A percentile compares a stretch with the other conserved stretches of the same genome.
phyloP scores from a whole-genome alignment of 495 filamentous ascomycete genomes.

The Podospora sp. region DNA sequence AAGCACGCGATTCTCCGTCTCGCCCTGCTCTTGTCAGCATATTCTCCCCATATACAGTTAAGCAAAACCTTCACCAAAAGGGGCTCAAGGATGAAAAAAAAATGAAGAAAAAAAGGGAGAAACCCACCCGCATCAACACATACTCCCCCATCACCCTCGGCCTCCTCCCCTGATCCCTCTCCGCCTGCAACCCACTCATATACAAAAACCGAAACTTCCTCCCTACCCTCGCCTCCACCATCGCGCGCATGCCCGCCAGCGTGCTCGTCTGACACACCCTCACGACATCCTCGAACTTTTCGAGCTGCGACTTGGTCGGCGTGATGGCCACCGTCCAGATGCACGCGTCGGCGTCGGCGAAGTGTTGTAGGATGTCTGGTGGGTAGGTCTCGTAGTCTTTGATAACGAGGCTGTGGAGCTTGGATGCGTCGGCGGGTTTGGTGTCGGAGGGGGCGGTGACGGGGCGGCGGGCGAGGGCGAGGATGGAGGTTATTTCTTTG shows the following conservation, averaged over 20 bases:
- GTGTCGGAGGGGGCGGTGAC: slow-evolving; percentile 13
- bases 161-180: slow-evolving; percentile 43
- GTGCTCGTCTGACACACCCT: slow-evolving; percentile 34
- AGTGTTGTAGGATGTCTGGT: slow-evolving; percentile 42
- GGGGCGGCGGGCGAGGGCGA: slow-evolving; percentile 45
- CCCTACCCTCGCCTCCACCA: slow-evolving; percentile 17
- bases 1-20: slow-evolving; percentile 47
- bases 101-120: background rate
- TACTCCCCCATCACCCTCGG: slow-evolving; percentile 44
- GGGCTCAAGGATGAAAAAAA: too few relatives aligned
- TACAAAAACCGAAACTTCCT: slow-evolving; percentile 52
- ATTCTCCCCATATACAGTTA: slow-evolving; percentile 2
- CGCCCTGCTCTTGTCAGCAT: slow-evolving; percentile 35
- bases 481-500: slow-evolving; percentile 44
- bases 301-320: slow-evolving; percentile 38
- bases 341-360: slow-evolving; percentile 53
- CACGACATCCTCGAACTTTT: slow-evolving; percentile 43
- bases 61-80: too few relatives aligned
- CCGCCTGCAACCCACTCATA: slow-evolving; percentile 43
- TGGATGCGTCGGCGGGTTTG: slow-evolving; percentile 31
- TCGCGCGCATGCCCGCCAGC: slow-evolving; percentile 14
- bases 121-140: slow-evolving; percentile 43
- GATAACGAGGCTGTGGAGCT: slow-evolving; percentile 45
- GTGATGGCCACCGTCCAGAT: slow-evolving; percentile 56
- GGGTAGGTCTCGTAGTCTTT: slow-evolving; percentile 50